Conservation (phyloP, 805 yeast genomes). For the Candida krabiensis region DNA sequence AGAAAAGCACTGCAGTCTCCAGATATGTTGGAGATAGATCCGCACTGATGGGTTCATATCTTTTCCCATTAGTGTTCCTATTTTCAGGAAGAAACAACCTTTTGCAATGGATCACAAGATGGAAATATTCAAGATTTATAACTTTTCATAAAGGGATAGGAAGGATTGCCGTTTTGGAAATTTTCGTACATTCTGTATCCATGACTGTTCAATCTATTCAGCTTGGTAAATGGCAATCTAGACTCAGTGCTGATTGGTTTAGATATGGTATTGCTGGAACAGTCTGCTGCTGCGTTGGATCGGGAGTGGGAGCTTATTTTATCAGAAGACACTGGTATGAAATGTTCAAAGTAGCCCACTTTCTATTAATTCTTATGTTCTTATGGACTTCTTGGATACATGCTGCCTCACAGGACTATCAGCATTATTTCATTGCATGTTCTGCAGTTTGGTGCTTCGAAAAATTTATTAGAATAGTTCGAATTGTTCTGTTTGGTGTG, state of each 20-base stretch:
- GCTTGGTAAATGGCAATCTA: conserved; percentile 22
- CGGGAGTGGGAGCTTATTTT: conserved; percentile 45
- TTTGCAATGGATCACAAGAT: conserved; percentile 57
- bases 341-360: conserved; percentile 56
- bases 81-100: conserved; percentile 67
- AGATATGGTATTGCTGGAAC: conserved; percentile 38
- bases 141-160: conserved; percentile 60
- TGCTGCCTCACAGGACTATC: conserved; percentile 36
- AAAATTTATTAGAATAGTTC: conserved; percentile 44
- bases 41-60: conserved; percentile 49
- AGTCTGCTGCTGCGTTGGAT: conserved; percentile 39
- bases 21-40: conserved; percentile 50
- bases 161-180: conserved; percentile 40
- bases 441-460: conserved; percentile 56
- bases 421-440: conserved; percentile 36
- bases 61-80: conserved; percentile 50
- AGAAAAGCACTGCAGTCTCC: conserved; percentile 21
- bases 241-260: conserved; percentile 31
- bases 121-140: conserved; percentile 55
- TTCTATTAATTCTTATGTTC: conserved; percentile 52
- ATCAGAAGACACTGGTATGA: conserved; percentile 63
- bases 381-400: conserved; percentile 62
- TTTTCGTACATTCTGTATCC: conserved; percentile 45
- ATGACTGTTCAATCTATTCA: conserved; percentile 27
- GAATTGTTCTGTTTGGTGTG: conserved; percentile 39